Evolutionary conservation across 305 asterid genomes (phyloP).

Genomic region (Monarda citriodora): DNA sequence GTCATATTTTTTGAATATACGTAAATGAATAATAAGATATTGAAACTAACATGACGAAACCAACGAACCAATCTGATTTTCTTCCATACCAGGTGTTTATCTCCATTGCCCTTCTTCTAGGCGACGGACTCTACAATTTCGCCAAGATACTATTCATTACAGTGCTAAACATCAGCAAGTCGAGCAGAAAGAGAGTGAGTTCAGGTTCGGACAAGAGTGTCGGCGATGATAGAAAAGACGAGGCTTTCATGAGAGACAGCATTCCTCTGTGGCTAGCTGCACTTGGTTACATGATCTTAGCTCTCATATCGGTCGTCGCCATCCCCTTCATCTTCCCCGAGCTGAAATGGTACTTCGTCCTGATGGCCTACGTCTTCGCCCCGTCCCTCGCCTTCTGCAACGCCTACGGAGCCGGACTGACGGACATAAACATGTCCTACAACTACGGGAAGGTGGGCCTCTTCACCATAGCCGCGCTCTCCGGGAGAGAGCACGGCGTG

Average conservation of each 20-base stretch:
- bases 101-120: conserved; percentile 73
- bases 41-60: too few relatives aligned
- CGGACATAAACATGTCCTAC: conserved; percentile 75
- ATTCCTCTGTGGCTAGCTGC: conserved; percentile 67
- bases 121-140: conserved; percentile 80
- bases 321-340: conserved; percentile 57
- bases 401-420: conserved; percentile 75
- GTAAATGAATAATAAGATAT: too few relatives aligned
- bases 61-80: not conserved
- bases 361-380: conserved; percentile 53
- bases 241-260: conserved; percentile 52
- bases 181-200: conserved; percentile 14
- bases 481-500: conserved; percentile 61
- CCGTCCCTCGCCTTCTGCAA: conserved; percentile 82
- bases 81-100: conserved; percentile 49
- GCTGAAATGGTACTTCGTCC: conserved; percentile 65
- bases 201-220: conserved; percentile 23
- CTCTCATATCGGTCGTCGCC: conserved; percentile 37
- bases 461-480: conserved; percentile 61
- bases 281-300: conserved; percentile 44
- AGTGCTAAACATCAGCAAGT: conserved; percentile 26
- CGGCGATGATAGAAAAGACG: conserved; percentile 30
- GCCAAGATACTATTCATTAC: conserved; percentile 51
- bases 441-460: conserved; percentile 78
- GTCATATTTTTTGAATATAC: too few relatives aligned